Conservation (phyloP, 192 early-diverging fungal species). For the Coemansia sp. region DNA sequence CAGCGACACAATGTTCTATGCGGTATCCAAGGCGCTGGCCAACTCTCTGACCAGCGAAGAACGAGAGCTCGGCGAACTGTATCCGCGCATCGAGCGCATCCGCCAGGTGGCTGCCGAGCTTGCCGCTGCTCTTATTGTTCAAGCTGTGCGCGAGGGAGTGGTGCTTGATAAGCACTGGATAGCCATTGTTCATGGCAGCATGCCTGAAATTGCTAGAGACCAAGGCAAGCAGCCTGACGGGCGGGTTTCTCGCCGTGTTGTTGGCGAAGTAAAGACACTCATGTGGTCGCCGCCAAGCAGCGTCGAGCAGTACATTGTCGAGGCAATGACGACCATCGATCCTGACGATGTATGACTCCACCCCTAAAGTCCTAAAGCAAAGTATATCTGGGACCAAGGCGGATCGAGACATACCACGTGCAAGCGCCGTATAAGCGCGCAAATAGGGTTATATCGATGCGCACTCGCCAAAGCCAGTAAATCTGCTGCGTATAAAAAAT, state of each 20-base stretch:
- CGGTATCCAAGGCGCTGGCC: constrained; percentile 75
- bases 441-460: background rate
- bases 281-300: constrained; percentile 50
- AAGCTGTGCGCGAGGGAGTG: constrained; percentile 62
- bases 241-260: constrained; percentile 28
- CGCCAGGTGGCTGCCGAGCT: constrained; percentile 81
- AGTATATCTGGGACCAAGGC: too few species aligned
- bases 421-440: background rate
- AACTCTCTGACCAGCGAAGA: constrained; percentile 74
- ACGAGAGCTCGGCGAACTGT: constrained; percentile 67
- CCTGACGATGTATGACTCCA: constrained; percentile 40
- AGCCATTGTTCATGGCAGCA: constrained; percentile 20
- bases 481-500: background rate
- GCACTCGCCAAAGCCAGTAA: background rate
- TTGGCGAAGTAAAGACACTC: constrained; percentile 49
- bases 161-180: constrained; percentile 40
- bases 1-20: constrained; percentile 83
- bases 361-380: background rate
- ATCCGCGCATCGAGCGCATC: constrained; percentile 81
- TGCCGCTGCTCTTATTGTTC: constrained; percentile 72
- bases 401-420: background rate
- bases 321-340: constrained; percentile 39
- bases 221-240: constrained; percentile 14
- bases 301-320: constrained; percentile 55
- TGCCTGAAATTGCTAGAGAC: constrained; percentile 8